Percentiles rank a stretch among this genome's conserved stretches.
Evolutionary conservation across 2,329 filamentous ascomycete species (phyloP).

Genomic region (Aspergillus candidus): DNA sequence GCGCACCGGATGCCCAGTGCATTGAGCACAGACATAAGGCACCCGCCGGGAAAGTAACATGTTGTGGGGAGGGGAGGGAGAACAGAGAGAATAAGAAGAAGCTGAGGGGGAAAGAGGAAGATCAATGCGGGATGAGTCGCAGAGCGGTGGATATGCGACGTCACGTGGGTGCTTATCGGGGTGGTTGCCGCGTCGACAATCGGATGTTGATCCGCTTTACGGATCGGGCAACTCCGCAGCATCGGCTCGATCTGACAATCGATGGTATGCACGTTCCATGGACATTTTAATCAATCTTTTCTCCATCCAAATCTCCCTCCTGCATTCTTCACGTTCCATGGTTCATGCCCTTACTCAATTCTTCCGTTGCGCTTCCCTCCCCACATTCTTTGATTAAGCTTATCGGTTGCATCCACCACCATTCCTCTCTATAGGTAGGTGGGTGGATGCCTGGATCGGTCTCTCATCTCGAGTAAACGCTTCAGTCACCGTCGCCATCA

Average conservation of each 20-base stretch:
- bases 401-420: conserved; percentile 18
- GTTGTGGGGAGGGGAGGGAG: conserved; percentile 3
- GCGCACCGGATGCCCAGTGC: conserved; percentile 18
- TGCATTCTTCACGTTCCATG: conserved; percentile 4
- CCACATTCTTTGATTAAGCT: conserved; percentile 20
- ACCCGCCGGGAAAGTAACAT: conserved; percentile 23
- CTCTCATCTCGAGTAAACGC: conserved; percentile 7
- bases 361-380: conserved; percentile 5
- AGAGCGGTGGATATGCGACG: conserved; percentile 4
- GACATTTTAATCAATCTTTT: background rate
- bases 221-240: no score
- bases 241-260: conserved; percentile 1
- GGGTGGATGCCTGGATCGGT: conserved; percentile 28
- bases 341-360: conserved; percentile 2
- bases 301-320: conserved; percentile 4
- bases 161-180: conserved; percentile 13
- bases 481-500: conserved; percentile 26
- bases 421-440: conserved; percentile 25
- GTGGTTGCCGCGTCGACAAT: conserved; percentile 16
- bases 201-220: conserved; percentile 9
- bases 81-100: background rate
- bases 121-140: background rate
- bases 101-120: background rate
- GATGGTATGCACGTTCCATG: conserved; percentile 4
- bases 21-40: conserved; percentile 25